Evolutionary conservation across 371 early-diverging fungal species (phyloP).

Genomic region (Saksenaea vasiformis): DNA sequence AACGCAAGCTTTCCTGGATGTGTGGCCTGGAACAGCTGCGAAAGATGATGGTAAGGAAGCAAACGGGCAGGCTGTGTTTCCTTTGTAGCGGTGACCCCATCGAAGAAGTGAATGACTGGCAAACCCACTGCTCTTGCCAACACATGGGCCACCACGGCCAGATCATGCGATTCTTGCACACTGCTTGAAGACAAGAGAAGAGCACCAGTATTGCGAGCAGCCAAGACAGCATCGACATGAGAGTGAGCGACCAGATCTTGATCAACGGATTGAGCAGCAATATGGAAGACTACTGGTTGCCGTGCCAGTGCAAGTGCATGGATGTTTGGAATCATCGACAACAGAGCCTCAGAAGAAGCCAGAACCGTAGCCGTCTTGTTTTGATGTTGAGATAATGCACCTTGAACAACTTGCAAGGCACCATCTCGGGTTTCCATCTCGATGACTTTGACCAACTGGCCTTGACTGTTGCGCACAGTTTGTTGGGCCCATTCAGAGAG

Average conservation of each 20-base stretch:
- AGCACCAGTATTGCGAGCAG: conserved; percentile 70
- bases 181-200: conserved; percentile 68
- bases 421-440: conserved; percentile 80
- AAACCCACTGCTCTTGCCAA: conserved; percentile 54
- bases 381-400: conserved; percentile 58
- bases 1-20: conserved; percentile 7
- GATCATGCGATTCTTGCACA: conserved; percentile 82
- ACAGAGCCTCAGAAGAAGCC: conserved; percentile 73
- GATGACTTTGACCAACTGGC: conserved; percentile 63
- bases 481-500: conserved; percentile 62
- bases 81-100: conserved; percentile 60
- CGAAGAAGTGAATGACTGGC: conserved; percentile 79
- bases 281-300: conserved; percentile 82
- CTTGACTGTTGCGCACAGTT: conserved; percentile 60
- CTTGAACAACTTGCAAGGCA: conserved; percentile 82
- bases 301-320: conserved; percentile 63
- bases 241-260: conserved; percentile 55
- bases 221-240: conserved; percentile 66
- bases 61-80: conserved; percentile 53
- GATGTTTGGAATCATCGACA: conserved; percentile 82
- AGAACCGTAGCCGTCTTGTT: conserved; percentile 60
- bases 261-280: conserved; percentile 69
- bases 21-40: conserved; percentile 12
- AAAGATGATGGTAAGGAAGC: conserved; percentile 47
- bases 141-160: conserved; percentile 71